Base-by-base conservation (phyloP, 306 rosid genomes). In the Lathyrus sativus region DNA sequence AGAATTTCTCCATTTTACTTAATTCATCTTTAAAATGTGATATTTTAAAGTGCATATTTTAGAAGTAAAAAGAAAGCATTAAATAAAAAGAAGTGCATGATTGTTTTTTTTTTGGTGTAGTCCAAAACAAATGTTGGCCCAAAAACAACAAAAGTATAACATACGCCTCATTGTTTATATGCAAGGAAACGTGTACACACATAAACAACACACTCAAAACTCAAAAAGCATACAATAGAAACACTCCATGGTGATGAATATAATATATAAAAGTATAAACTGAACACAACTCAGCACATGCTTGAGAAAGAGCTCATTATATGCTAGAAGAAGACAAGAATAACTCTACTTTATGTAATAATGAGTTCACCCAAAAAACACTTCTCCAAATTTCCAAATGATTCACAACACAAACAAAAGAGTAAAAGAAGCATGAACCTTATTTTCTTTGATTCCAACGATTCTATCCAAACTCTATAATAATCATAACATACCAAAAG, bases 401-500 rank as follows among this genome's bases (percentile, higher is more conserved):
- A 37, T 39, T 53, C 49, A 28, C 17, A 75, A 56, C 9, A 67
- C 54, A 67, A 33, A 70, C 53, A 50, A 38, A 49, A 72, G 41
- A 29, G 51, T 29, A 57, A 42, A 13, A 39, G 45, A 48, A 31
- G 15, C 46, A 74, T 59, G 62, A 45, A 15, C 48, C 11, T 33
- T 67, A 38, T 11, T 61, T 59, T 55, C 72, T 67, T 62, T 29
- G 68, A 57, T 68, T 39, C 66, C 71, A 73, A 53, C 17, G 62
- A 48, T 73, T 57, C 67, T 49, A 42, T 46, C 31, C 19, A 37
- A 38, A 81, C 62, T 65, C 39, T 62, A 17, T 37, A 13, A 24
- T 19, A 15, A 38, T 64, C 76, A 63, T 51, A 45, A 66, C 49
- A 43, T 46, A 33, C 31, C 54, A 48, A 43, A 9, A 2, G 22